These are phyloP conservation scores for Pisolithus tinctorius DNA, from an alignment of 768 basidiomycete genomes.

Conservation along the genomic window DNA sequence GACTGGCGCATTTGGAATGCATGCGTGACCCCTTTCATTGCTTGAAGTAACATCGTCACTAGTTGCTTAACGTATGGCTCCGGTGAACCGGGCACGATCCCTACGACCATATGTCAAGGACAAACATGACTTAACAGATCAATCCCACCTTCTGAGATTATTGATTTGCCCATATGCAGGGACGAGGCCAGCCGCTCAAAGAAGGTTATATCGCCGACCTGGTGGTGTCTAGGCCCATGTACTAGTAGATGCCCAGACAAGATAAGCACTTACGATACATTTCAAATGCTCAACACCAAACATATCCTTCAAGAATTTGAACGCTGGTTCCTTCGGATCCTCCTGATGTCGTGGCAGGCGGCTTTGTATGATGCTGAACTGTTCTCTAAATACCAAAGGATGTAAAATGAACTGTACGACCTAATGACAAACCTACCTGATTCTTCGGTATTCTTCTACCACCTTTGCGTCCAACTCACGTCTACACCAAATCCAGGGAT, in stretches of 20 bases:
- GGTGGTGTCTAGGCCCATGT: not conserved
- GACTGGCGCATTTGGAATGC: too few species aligned
- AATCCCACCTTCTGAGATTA: not conserved
- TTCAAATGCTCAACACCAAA: not conserved
- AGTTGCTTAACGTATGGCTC: too few species aligned
- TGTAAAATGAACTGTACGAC: not conserved
- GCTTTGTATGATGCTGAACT: not conserved
- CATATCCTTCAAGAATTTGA: not conserved
- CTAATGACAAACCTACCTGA: not conserved
- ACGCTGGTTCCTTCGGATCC: not conserved
- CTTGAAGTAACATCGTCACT: too few species aligned
- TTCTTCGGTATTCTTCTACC: not conserved
- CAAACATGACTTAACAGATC: not conserved
- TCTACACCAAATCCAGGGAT: not conserved
- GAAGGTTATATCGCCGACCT: not conserved
- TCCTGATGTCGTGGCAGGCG: not conserved
- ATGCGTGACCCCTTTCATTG: too few species aligned
- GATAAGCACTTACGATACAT: not conserved
- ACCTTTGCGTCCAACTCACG: not conserved
- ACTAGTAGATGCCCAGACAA: not conserved
- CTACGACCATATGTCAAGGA: too few species aligned
- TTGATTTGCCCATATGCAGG: not conserved
- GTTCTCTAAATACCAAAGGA: not conserved
- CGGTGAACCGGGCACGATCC: too few species aligned
- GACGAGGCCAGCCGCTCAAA: not conserved